These are phyloP conservation scores for Candida palmyrensis DNA, from an alignment of 805 yeast genomes.

Conservation along the genomic window DNA sequence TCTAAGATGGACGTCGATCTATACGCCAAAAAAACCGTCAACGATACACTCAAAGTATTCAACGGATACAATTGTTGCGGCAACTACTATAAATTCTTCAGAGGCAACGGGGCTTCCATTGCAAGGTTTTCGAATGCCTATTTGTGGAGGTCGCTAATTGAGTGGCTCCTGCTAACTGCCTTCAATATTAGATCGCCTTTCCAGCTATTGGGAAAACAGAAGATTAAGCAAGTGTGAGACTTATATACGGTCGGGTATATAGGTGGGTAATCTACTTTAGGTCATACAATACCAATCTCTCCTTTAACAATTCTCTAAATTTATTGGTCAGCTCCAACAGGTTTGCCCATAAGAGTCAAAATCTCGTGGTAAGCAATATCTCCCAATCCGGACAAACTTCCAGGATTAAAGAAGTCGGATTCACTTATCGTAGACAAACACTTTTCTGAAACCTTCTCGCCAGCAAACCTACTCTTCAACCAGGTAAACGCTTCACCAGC, in stretches of 20 bases:
- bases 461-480: conserved; percentile 12
- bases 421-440: not conserved
- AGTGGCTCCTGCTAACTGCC: not conserved
- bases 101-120: conserved; percentile 2
- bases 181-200: conserved; percentile 1
- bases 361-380: not conserved
- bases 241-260: no score
- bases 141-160: conserved; percentile 2
- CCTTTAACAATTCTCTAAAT: no score
- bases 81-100: not conserved
- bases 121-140: not conserved
- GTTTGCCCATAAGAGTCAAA: not conserved
- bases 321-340: not conserved
- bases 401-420: not conserved
- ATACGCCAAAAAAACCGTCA: conserved; percentile 17
- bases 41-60: conserved; percentile 16
- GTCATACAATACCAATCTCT: no score
- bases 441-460: conserved; percentile 6
- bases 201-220: no score
- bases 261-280: no score
- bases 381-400: not conserved
- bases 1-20: conserved; percentile 16
- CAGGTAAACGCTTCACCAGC: conserved; percentile 15
- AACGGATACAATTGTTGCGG: conserved; percentile 9
- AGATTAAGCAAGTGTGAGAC: no score